A percentile compares a stretch with the other conserved stretches of the same genome.
Conservation (phyloP, 352 stramenopile genomes). For the Globisporangium polare region DNA sequence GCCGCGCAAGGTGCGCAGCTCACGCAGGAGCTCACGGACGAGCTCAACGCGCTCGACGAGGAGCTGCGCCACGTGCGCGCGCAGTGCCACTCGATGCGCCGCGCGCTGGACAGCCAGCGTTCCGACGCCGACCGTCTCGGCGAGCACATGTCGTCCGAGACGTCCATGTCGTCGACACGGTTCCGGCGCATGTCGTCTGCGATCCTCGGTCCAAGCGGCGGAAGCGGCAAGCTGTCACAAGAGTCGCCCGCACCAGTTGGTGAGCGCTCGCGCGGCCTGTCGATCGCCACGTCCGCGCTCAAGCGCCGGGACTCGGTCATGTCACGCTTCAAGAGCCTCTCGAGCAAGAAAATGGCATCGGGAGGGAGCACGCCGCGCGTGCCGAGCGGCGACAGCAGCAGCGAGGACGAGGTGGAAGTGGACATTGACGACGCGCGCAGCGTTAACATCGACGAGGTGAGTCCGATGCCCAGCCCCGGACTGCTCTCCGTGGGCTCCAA, state of each 20-base stretch:
- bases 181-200: slow-evolving; percentile 20
- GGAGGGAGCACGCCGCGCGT: background rate
- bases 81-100: slow-evolving; percentile 43
- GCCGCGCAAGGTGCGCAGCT: slow-evolving; percentile 33
- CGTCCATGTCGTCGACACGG: slow-evolving; percentile 17
- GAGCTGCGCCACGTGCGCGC: slow-evolving; percentile 34
- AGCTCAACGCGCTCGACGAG: slow-evolving; percentile 36
- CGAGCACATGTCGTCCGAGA: slow-evolving; percentile 13
- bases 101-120: slow-evolving; percentile 18
- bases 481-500: slow-evolving; percentile 4
- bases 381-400: background rate
- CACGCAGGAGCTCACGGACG: slow-evolving; percentile 40
- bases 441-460: slow-evolving; percentile 18
- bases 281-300: slow-evolving; percentile 21
- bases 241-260: background rate
- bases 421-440: slow-evolving; percentile 2
- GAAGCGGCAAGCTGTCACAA: slow-evolving; percentile 20
- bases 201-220: slow-evolving; percentile 2
- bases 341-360: slow-evolving; percentile 5
- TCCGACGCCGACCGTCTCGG: slow-evolving; percentile 16
- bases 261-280: slow-evolving; percentile 22
- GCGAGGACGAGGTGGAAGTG: slow-evolving; percentile 2
- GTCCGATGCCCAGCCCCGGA: background rate
- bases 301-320: slow-evolving; percentile 16
- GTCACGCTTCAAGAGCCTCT: slow-evolving; percentile 15